These are phyloP conservation scores for Monosporascus ibericus DNA, from an alignment of 2,329 filamentous ascomycete species.

Conservation along the genomic window DNA sequence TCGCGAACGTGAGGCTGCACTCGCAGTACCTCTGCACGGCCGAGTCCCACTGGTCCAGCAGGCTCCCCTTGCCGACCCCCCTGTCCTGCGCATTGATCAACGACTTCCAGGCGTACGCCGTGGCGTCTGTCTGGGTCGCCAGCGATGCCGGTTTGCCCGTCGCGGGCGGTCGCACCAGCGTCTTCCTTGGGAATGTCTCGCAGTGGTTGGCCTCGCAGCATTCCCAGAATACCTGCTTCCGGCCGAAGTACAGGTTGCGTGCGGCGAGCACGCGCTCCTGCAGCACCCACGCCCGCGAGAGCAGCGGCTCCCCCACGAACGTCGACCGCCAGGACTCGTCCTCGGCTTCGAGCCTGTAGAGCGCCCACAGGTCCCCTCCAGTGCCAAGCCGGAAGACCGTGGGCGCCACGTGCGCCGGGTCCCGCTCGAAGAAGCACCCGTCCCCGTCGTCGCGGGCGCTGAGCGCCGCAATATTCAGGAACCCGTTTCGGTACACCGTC, in stretches of 20 bases:
- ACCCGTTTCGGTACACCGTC: constrained; percentile 9
- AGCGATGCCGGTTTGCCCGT: neutral
- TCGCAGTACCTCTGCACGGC: constrained; percentile 4
- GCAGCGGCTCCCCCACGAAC: constrained; percentile 7
- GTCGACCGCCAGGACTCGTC: constrained; percentile 1
- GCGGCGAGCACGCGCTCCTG: constrained; percentile 15
- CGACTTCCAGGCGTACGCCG: constrained; percentile 3
- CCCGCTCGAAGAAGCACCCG: constrained; percentile 10
- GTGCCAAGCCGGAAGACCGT: neutral
- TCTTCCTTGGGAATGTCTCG: constrained; percentile 6
- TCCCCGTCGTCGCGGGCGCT: constrained; percentile 5
- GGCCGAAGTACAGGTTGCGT: constrained; percentile 15
- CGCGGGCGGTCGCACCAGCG: neutral
- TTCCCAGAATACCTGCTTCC: constrained; percentile 15
- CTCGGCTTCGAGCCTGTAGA: constrained; percentile 1
- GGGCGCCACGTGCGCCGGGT: constrained; percentile 1
- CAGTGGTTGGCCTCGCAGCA: constrained; percentile 8
- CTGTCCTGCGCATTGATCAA: neutral
- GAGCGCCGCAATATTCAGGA: constrained; percentile 12
- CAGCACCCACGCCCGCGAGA: constrained; percentile 13
- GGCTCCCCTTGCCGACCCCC: neutral
- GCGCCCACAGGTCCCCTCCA: neutral
- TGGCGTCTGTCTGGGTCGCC: neutral
- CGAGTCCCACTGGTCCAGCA: neutral
- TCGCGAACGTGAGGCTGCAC: constrained; percentile 6